Evolutionary conservation across 2,329 filamentous ascomycete species (phyloP).

Genomic region (Ophiostoma populinum): DNA sequence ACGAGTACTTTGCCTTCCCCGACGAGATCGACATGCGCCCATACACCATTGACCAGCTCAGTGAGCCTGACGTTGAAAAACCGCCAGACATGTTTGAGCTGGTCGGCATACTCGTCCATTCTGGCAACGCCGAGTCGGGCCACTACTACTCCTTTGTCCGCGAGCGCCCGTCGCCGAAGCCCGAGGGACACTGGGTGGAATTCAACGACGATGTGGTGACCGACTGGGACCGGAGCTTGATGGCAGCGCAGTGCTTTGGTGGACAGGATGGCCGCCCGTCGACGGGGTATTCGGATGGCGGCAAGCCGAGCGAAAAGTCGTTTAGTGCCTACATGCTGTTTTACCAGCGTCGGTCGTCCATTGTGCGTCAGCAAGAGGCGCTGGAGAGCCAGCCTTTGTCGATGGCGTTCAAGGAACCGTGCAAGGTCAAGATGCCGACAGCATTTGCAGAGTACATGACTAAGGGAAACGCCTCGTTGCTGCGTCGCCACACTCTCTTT

Average conservation of each 20-base stretch:
- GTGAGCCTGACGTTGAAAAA: constrained; percentile 35
- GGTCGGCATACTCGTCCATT: constrained; percentile 87
- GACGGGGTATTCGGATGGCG: constrained; percentile 18
- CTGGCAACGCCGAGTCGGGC: constrained; percentile 80
- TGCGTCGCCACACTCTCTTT: constrained; percentile 64
- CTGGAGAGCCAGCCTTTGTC: constrained; percentile 22
- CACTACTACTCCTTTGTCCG: constrained; percentile 96
- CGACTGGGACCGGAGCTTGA: constrained; percentile 53
- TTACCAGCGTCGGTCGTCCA: constrained; percentile 63
- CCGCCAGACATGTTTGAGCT: constrained; percentile 73
- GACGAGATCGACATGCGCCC: constrained; percentile 67
- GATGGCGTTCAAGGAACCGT: constrained; percentile 11
- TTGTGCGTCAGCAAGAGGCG: constrained; percentile 34
- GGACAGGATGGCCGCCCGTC: constrained; percentile 36
- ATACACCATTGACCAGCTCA: constrained; percentile 77
- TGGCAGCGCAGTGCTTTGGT: constrained; percentile 69
- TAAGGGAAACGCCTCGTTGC: constrained; percentile 52
- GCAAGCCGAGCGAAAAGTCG: constrained; percentile 43
- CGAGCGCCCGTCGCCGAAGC: constrained; percentile 44
- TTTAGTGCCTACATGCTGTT: constrained; percentile 97
- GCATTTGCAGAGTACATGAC: constrained; percentile 42
- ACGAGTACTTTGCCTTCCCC: constrained; percentile 86
- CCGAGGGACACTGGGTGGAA: constrained; percentile 53
- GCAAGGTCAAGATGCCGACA: constrained; percentile 27
- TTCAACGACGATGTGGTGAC: constrained; percentile 85